Evolutionary conservation across 257 asterid species (phyloP), one percentile per base, ranked within the genome.

Genomic region (Solanum habrochaites): DNA sequence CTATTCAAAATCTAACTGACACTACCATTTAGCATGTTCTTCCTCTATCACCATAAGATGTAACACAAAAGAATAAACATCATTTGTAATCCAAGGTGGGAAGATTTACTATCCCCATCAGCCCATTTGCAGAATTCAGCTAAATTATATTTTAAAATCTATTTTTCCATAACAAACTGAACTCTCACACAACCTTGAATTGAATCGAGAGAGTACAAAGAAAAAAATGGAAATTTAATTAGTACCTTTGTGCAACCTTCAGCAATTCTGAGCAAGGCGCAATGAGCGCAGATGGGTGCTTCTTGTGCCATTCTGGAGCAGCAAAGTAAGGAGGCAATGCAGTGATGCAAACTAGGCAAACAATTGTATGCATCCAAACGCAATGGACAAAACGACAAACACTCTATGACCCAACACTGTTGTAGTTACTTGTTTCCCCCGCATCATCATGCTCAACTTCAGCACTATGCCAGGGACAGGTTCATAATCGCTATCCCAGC

Each of bases 241-340:
- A 86, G 13, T 92, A 96, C 99, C 99, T 97, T 97, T 8, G 98
- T 88, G 89, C 99, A 96, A 31, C 99, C 99, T 91, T 97, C 99
- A 0, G 99, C 99, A 86, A 97, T n/a, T 97, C 89, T 97, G 99
- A 9, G 99, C 99, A 84, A 97, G n/a, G 98, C 23, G 99, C 98
- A 91, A 96, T 95, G 67, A 96, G 98, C 18, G 98, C 98, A 0
- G 99, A 64, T 97, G n/a, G 98, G 88, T 93, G 99, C 91, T 93
- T n/a, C n/a, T 96, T 91, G n/a, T 96, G 94, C 99, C 99, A 97
- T 90, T 97, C 99, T 2, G 96, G 93, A 20, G 98, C 97, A 58
- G 98, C 93, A 87, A 97, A 91, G 88, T 87, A 96, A 23, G 91
- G 94, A 1, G 94, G 98, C 85, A 97, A 91, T 93, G 98, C 95